Conservation (phyloP, 805 yeast genomes). For the Sugiyamaella boreocaroliniensis region DNA sequence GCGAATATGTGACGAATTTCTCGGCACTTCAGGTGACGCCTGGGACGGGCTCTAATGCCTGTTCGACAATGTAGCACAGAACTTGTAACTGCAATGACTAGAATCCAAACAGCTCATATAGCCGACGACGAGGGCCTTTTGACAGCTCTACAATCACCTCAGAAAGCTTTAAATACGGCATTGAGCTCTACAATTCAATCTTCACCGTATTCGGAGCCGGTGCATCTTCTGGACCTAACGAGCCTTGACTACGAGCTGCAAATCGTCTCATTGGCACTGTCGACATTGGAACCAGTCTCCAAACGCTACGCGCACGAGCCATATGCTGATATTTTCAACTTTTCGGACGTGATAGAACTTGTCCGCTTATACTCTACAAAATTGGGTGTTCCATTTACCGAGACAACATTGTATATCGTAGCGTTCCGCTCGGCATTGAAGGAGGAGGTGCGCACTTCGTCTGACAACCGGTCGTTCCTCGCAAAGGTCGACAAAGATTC, state of each 20-base stretch:
- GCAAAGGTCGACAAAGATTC: slow-evolving; percentile 31
- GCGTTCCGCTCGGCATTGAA: slow-evolving; percentile 33
- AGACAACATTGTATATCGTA: slow-evolving; percentile 28
- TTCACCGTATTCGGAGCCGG: slow-evolving; percentile 30
- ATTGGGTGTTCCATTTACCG: slow-evolving; percentile 5
- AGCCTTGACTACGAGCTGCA: slow-evolving; percentile 22
- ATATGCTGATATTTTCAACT: slow-evolving; percentile 29
- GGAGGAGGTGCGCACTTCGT: slow-evolving; percentile 25
- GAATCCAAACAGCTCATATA: neutral
- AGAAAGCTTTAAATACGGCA: neutral
- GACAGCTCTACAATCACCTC: neutral
- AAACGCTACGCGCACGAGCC: slow-evolving; percentile 25
- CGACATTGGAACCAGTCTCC: slow-evolving; percentile 22
- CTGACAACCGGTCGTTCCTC: slow-evolving; percentile 26
- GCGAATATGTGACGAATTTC: neutral
- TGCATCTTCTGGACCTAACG: slow-evolving; percentile 28
- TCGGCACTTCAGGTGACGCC: neutral
- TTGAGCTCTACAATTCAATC: slow-evolving; percentile 20
- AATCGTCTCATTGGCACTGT: slow-evolving; percentile 31
- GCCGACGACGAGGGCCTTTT: slow-evolving; percentile 3
- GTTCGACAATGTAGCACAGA: neutral
- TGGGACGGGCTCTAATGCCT: neutral
- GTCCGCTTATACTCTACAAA: slow-evolving; percentile 10
- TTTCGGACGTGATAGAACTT: slow-evolving; percentile 22
- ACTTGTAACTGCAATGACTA: too few relatives aligned